A percentile compares a stretch with the other conserved stretches of the same genome.
Conservation (phyloP, 2,329 filamentous ascomycete species). For the Sporothrix curviconia region DNA sequence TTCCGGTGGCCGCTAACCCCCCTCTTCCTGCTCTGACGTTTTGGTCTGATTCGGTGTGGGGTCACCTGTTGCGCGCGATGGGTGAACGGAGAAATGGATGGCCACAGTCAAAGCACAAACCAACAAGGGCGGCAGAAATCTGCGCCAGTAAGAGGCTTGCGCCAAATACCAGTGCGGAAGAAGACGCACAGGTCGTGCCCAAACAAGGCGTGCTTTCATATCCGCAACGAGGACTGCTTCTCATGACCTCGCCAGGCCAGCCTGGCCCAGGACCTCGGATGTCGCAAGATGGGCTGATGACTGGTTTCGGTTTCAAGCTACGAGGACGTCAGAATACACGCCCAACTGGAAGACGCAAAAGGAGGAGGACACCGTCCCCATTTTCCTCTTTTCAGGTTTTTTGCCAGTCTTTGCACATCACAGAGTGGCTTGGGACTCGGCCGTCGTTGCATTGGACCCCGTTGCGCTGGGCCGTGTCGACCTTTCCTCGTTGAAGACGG, state of each 20-base stretch:
- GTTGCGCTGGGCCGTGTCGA: too few relatives aligned
- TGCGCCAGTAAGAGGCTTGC: too few relatives aligned
- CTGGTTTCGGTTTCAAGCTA: neutral
- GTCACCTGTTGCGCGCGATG: neutral
- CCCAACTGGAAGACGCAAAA: too few relatives aligned
- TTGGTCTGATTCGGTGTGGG: constrained; percentile 7
- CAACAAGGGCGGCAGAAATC: neutral
- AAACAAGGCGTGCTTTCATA: neutral
- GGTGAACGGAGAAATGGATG: constrained; percentile 12
- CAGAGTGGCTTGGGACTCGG: too few relatives aligned
- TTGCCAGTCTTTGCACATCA: too few relatives aligned
- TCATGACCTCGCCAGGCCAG: too few relatives aligned
- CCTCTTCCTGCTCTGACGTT: neutral
- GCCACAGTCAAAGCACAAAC: neutral
- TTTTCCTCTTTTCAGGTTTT: too few relatives aligned
- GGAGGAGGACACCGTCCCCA: too few relatives aligned
- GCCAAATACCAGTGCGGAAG: neutral
- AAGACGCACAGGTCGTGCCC: neutral
- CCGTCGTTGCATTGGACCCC: too few relatives aligned
- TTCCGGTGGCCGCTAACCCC: neutral
- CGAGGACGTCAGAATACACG: too few relatives aligned
- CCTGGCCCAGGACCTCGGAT: neutral
- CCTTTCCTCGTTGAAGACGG: too few relatives aligned
- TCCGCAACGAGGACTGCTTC: too few relatives aligned
- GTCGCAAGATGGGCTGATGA: neutral